Conservation (phyloP, 192 early-diverging fungal genomes). For the Rhizophagus sp. region DNA sequence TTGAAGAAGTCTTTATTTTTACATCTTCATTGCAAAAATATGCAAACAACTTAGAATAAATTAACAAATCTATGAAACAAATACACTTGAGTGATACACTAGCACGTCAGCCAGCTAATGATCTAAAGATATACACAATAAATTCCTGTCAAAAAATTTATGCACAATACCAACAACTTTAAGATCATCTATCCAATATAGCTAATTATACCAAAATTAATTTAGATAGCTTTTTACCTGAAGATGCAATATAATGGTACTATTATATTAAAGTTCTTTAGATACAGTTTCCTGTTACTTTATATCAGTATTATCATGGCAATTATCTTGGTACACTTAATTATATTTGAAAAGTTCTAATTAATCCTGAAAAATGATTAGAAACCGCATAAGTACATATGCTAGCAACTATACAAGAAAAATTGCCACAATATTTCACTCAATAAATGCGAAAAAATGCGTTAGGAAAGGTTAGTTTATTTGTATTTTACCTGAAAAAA, state of each 20-base stretch:
- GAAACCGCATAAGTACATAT: not conserved
- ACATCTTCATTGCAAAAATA: constrained; percentile 4
- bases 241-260: not conserved
- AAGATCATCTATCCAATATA: not conserved
- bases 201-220: not conserved
- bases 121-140: not conserved
- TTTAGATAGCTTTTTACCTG: constrained; percentile 3
- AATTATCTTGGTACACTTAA: not conserved
- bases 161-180: not conserved
- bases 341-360: not conserved
- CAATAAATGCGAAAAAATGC: not conserved
- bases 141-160: not conserved
- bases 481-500: not conserved
- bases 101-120: not conserved
- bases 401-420: not conserved
- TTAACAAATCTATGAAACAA: not conserved
- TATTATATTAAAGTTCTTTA: not conserved
- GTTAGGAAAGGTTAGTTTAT: not conserved
- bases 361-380: not conserved
- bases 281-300: not conserved
- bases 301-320: not conserved
- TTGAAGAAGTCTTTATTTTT: not conserved
- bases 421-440: not conserved
- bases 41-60: not conserved
- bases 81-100: not conserved